Base-by-base conservation (phyloP, 495 filamentous ascomycete genomes). In the Clavariopsis aquatica region DNA sequence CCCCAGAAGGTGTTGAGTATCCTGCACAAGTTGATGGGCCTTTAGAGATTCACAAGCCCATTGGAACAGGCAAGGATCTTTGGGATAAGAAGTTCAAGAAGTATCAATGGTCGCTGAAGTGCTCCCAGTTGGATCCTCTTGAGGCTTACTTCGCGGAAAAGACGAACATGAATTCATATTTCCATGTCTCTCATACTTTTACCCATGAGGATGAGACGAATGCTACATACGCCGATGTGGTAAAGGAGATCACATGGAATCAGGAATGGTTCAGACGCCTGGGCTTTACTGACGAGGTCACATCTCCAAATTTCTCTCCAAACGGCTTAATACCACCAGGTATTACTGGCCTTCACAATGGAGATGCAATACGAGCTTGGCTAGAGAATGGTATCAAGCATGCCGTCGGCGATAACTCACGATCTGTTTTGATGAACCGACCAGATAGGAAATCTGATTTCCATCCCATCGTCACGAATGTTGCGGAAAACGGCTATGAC, bases 271-370 rank as follows among this genome's bases (percentile, higher is more conserved):
- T 85, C 49, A 72, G 77, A 62, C 76, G 80, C 53, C 70, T 79
- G 13, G 82, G 81, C 10, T 72, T 87, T 34, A 60, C 56, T 13
- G 49, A 54, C 49, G 46, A 5, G 0, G 69, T 73, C 34, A 41
- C 68, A 12, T 75, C 77, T 12, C 64, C 52, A 17, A 62, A 76
- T 55, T 85, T 78, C 60, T 84, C 80, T 6, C 66, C 71, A 20
- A 77, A 76, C 38, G 85, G 85, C 20, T 78, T 88, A 54, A 84
- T 87, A 62, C 85, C 85, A 15, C 85, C 85, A 0, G 83, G 80
- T 52, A 87, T 87, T 56, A 87, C 85, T 5, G 85, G 85, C 52
- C 65, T 87, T 2, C 84, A 86, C 75, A 87, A 87, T 72, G 85
- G 82, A 22, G 85, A 87, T 69, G 84, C 81, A 22, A 77, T 87